Evolutionary conservation across 2,329 filamentous ascomycete genomes (phyloP).

Genomic region (Penicillium brevicompactum): DNA sequence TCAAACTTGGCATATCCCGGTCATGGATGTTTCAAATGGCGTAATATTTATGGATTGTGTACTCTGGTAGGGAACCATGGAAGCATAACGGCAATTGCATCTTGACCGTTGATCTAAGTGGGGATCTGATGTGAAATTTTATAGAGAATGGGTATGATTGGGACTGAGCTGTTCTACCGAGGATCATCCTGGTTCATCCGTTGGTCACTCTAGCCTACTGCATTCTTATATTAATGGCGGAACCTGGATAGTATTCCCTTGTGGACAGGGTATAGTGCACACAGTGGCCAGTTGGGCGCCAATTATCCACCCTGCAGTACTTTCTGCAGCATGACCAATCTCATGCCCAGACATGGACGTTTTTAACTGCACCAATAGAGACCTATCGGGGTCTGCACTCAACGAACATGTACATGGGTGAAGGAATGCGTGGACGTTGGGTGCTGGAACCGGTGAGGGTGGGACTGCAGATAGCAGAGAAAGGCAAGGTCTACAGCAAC

Average conservation of each 20-base stretch:
- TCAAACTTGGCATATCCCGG: background rate
- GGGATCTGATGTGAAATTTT: background rate
- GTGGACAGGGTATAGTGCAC: background rate
- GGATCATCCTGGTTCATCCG: conserved; percentile 12
- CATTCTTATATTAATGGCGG: conserved; percentile 16
- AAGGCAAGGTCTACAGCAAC: no score
- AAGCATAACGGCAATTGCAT: conserved; percentile 2
- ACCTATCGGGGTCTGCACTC: conserved; percentile 3
- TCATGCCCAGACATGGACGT: conserved; percentile 6
- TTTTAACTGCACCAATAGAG: conserved; percentile 9
- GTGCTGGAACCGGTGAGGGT: background rate
- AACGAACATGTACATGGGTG: background rate
- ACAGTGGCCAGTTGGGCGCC: background rate
- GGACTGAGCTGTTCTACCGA: background rate
- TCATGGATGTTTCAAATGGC: background rate
- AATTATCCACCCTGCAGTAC: conserved; percentile 8
- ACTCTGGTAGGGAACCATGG: background rate
- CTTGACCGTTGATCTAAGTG: background rate
- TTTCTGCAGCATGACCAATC: conserved; percentile 15
- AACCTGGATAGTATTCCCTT: background rate
- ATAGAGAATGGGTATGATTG: background rate
- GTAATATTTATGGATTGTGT: background rate
- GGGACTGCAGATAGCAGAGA: background rate
- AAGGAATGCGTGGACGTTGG: background rate
- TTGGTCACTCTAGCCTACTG: conserved; percentile 7